Evolutionary conservation across 2,329 filamentous ascomycete species (phyloP), one percentile per base, ranked within the genome.

Genomic region (Xylaria sp.): DNA sequence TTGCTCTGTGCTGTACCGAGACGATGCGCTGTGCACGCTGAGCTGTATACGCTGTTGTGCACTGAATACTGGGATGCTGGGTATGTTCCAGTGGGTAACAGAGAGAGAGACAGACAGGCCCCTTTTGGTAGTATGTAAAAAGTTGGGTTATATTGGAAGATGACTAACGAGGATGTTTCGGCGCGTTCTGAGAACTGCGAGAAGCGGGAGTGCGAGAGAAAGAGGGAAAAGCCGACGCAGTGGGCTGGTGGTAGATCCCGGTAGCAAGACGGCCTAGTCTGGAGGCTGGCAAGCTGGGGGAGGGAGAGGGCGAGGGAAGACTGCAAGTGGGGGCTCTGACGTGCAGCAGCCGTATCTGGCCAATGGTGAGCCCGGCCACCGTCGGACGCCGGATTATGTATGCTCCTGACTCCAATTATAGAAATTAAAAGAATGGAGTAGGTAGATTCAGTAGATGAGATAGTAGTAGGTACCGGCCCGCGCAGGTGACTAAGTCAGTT

Each of bases 161-260:
- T 64, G 53, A 64, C 62, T 64, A 64, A 54, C 28, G 17, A 20
- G 17, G 28, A 54, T 28, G 31, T 11, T 40, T 28, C 26, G 42
- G 38, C 28, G 38, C 31, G 53, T 38, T 20, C 20, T 13, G n/a
- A 36, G 38, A 42, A 11, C 33, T 20, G 9, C n/a, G 40, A 59
- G 49, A 57, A 65, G 46, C 26, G 46, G 56, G 49, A 64, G 54
- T 36, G 60, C 46, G 57, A 65, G 56, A 57, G 57, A 68, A 38
- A 36, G 57, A 65, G 66, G 63, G 66, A 68, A 59, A 58, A 62
- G 51, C 61, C 42, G 63, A 51, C 13, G 59, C 65, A 20, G 65
- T 69, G 69, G 63, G 65, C 66, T 69, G 62, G 58, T 62, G 63
- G 59, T 63, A 66, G 40, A 66, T 53, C 63, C 66, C 46, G 54